A percentile compares a stretch with the other conserved stretches of the same genome.
Evolutionary conservation across 2,329 filamentous ascomycete species (phyloP).

Genomic region (Myriosclerotinia scirpicola): DNA sequence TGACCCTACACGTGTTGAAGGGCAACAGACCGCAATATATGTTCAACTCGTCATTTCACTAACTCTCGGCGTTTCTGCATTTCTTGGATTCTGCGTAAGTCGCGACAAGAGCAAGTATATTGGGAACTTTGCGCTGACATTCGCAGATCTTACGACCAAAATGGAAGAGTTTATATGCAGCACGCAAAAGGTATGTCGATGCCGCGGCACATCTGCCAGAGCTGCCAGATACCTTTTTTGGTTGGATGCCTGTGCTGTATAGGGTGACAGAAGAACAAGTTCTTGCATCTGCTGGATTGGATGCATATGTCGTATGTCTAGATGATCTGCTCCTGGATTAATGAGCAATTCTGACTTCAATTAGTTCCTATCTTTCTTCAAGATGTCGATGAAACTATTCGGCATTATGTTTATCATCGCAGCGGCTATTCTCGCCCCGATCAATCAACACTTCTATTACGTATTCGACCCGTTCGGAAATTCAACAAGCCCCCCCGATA

Average conservation of each 20-base stretch:
- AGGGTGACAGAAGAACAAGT: conserved; percentile 86
- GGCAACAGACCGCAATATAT: conserved; percentile 35
- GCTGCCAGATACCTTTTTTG: conserved; percentile 81
- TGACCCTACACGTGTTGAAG: conserved; percentile 36
- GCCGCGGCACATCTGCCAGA: conserved; percentile 64
- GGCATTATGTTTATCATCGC: conserved; percentile 79
- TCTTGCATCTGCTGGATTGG: conserved; percentile 83
- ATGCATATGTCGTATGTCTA: conserved; percentile 80
- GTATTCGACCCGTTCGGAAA: conserved; percentile 30
- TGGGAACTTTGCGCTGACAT: conserved; percentile 36
- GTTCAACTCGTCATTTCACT: conserved; percentile 74
- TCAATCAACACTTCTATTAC: conserved; percentile 68
- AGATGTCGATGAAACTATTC: conserved; percentile 87
- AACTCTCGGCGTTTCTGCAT: conserved; percentile 66
- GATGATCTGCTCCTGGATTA: background rate
- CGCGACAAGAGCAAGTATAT: background rate
- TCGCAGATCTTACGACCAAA: conserved; percentile 77
- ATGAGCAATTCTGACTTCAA: conserved; percentile 26
- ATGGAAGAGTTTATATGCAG: conserved; percentile 90
- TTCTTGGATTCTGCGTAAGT: conserved; percentile 73
- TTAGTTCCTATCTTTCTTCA: conserved; percentile 89
- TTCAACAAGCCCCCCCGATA: conserved; percentile 39
- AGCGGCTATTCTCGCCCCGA: conserved; percentile 75
- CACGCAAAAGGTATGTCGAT: conserved; percentile 74
- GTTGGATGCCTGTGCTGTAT: conserved; percentile 89